Evolutionary conservation across 116 monocot genomes (phyloP), one percentile per base, ranked within the genome.

Genomic region (Dioscorea cayenensis): DNA sequence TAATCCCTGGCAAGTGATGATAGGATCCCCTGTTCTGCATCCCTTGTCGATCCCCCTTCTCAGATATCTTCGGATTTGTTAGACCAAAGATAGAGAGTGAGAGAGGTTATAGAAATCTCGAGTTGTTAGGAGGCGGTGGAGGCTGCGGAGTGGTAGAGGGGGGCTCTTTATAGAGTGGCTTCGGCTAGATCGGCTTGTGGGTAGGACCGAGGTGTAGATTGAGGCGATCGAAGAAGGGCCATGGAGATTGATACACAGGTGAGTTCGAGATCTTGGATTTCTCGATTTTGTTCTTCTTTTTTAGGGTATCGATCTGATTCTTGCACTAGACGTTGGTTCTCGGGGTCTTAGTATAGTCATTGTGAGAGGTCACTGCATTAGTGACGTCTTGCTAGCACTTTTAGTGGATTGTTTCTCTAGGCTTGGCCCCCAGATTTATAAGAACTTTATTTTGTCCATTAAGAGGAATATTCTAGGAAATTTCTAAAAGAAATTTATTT

Each of bases 301-400:
- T 94, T 14, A 94, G 78, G 58, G 90, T 88, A 68, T 94, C 90
- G 78, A 94, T 82, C 21, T 90, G 87, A 72, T 94, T 90, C 79
- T 94, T 94, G 66, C 94, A 94, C 87, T 94, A 90, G 68, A 75
- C 79, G 76, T 94, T 83, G 27, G 88, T 73, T 61, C 79, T 87
- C 19, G 82, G 76, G 19, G 79, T 14, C 65, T 84, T 87, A 70
- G 83, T 76, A 80, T 90, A 87, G 78, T 84, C 80, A 51, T 90
- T 86, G 63, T 88, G 81, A 70, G 73, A 71, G 77, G 84, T 80
- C 59, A 94, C 87, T 63, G 81, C 82, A 61, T 90, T 87, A 64
- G 94, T 87, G 38, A 94, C 94, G 73, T 90, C 90, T 67, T 90
- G 86, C 94, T 91, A 94, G 69, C 91, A 85, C 71, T 85, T 81